Base-by-base conservation (phyloP, 352 stramenopile species). In the Phytophthora pini region DNA sequence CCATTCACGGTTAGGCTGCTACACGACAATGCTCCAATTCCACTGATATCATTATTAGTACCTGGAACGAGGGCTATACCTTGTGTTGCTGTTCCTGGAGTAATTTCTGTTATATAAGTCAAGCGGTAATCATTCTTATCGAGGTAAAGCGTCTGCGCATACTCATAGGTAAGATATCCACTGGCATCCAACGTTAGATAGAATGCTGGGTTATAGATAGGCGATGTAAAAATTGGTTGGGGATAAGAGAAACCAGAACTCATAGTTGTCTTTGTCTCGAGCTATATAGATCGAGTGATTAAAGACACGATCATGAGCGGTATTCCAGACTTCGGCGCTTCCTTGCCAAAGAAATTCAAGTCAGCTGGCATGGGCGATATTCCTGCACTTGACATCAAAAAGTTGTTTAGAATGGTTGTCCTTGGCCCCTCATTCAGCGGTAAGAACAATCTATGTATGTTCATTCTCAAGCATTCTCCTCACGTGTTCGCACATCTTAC, bases 401-500 rank as follows among this genome's bases (percentile, higher is more conserved):
- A 2, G 2, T 11, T 61, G 1, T 61, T 53, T 5, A 38, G 43
- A 48, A 61, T 61, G 54, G 13, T 61, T 17, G 43, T 61, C 0
- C 43, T 61, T 13, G 54, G 54, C 0, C 43, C 32, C 6, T 46
- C 27, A 5, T 47, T 53, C 32, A 39, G 17, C 5, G 54, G 43
- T n/a, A 61, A 61, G 20, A 59, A 59, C 6, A 59, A 59, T 32
- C 27, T 59, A 0, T 38, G 13, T 27, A 34, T 59, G 39, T 61
- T 47, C 6, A 54, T 61, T 27, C 54, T 61, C 9, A 61, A 61
- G 22, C n/a, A 48, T 20, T 46, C 54, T 29, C 54, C 43, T 10
- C 27, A 61, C 22, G 41, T 53, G 13, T 61, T 61, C 38, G 32
- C 54, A 7, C 54, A 61, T 54, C 40, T 61, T 5, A 43, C n/a